These are phyloP conservation scores for Dichomitus squalens DNA, from an alignment of 1,284 basidiomycete genomes.

Conservation along the genomic window DNA sequence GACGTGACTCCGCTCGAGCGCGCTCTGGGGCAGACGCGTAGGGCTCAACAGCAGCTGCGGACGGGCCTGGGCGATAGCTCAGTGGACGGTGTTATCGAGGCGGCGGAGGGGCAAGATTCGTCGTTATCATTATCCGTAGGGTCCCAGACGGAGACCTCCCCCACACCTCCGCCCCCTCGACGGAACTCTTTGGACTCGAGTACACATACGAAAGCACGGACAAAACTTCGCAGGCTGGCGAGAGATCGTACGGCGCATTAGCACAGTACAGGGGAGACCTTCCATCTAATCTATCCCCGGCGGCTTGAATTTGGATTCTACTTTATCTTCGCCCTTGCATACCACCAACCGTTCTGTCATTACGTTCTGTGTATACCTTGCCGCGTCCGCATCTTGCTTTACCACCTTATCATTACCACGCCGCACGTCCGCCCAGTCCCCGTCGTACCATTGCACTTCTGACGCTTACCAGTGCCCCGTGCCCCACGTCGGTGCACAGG, in stretches of 20 bases:
- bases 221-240: slow-evolving; percentile 10
- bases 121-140: too few species aligned
- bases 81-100: neutral
- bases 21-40: slow-evolving; percentile 9
- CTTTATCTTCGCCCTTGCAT: neutral
- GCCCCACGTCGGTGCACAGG: slow-evolving; percentile 1
- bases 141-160: too few species aligned
- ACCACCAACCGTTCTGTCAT: slow-evolving; percentile 8
- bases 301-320: neutral
- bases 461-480: too few species aligned
- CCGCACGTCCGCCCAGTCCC: too few species aligned
- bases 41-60: neutral
- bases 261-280: neutral
- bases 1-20: slow-evolving; percentile 50
- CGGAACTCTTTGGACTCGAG: neutral
- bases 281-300: neutral
- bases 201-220: slow-evolving; percentile 5
- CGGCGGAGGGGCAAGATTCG: neutral
- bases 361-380: neutral
- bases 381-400: neutral
- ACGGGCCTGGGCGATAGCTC: neutral
- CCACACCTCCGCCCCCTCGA: too few species aligned
- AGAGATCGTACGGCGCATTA: neutral
- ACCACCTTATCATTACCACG: too few species aligned
- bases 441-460: too few species aligned